Evolutionary conservation across 768 basidiomycete species (phyloP).

Genomic region (Coprinellus micaceus): DNA sequence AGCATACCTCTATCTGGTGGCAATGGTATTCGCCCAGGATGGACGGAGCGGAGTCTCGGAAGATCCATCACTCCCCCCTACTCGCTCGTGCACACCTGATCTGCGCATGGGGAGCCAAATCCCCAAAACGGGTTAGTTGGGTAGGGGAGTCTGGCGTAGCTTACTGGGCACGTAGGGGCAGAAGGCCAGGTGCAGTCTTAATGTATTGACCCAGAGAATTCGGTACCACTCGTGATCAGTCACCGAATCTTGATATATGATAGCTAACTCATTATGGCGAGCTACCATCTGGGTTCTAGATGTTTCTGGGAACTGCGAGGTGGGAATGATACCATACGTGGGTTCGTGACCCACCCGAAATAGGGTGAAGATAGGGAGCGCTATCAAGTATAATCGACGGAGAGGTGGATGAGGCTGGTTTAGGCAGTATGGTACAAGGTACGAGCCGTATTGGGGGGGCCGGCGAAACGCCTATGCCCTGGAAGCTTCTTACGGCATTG

Average conservation of each 20-base stretch:
- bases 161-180: background rate
- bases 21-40: no score
- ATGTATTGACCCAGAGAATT: background rate
- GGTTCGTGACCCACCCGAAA: background rate
- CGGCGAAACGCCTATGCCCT: no score
- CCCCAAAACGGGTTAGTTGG: background rate
- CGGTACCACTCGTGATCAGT: background rate
- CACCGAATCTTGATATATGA: background rate
- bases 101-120: background rate
- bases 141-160: background rate
- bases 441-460: no score
- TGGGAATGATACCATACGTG: background rate
- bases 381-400: no score
- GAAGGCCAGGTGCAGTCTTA: background rate
- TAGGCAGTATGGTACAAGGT: no score
- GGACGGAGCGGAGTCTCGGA: no score
- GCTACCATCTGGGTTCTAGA: background rate
- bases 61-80: no score
- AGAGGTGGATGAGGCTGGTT: no score
- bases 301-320: background rate
- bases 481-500: no score
- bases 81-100: no score
- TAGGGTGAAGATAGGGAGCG: no score
- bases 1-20: background rate
- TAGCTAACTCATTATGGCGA: background rate